Base-by-base conservation (phyloP, 78 protist genomes). In the Chrysochromulina tobinii region DNA sequence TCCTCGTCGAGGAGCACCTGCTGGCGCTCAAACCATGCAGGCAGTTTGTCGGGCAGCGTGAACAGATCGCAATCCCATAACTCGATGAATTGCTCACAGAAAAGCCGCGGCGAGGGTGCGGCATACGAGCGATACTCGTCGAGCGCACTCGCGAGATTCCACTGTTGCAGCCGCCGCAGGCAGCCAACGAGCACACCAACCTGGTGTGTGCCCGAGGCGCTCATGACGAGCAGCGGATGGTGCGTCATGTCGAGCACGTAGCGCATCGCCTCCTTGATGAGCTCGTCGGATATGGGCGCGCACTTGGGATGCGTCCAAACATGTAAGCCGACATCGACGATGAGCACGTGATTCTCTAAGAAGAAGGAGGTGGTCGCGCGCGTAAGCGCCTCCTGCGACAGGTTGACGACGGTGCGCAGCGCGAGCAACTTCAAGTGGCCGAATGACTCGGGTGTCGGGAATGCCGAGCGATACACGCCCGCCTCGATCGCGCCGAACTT, bases 71-170 rank as follows among this genome's bases (percentile, higher is more conserved):
- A 27, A 7, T 92, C 94, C 59, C 15, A 92, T 20, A 23, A 11
- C 68, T 86, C 86, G 23, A 92, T 88, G 77, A 87, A 12, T 6
- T 88, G 90, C 87, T 58, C 69, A 27, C 12, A 7, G 9, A 14
- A 7, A 11, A 59, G n/a, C 81, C 91, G 83, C 90, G 68, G 50
- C 8, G 84, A 0, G n/a, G 86, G 68, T 55, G 73, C 94, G 17
- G 94, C 90, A 23, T 66, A 92, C 12, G 67, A 11, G 14, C 94
- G 67, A 64, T 92, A 92, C 79, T 92, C 94, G 23, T 61, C 91
- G 25, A 92, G 27, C 61, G 12, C 20, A n/a, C 50, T 1, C 50
- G 51, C 38, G 38, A 92, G 21, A 2, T 15, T 18, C 94, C 94
- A 92, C 5, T 81, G 53, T 55, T 67, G 75, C 25, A 88, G 54